A percentile compares a stretch with the other conserved stretches of the same genome.
Conservation (phyloP, 805 yeast species). For the Candida sithepensis region DNA sequence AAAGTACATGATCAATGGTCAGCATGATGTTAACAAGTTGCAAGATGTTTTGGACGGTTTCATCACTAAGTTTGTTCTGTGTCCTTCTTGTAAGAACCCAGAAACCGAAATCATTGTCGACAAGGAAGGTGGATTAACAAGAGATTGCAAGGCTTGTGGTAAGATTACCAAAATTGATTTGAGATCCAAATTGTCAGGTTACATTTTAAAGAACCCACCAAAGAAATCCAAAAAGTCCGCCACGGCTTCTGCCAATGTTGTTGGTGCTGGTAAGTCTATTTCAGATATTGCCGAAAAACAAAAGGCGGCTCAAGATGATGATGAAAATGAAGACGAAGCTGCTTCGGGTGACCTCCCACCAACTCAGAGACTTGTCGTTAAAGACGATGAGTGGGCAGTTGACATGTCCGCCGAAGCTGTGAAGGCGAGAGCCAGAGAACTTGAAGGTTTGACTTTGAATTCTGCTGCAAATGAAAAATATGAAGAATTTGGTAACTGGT, state of each 20-base stretch:
- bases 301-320: constrained; percentile 34
- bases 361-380: constrained; percentile 60
- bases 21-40: constrained; percentile 82
- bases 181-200: constrained; percentile 82
- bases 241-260: constrained; percentile 84
- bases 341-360: constrained; percentile 45
- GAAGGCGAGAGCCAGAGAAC: constrained; percentile 82
- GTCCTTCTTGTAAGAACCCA: constrained; percentile 95
- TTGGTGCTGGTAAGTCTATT: constrained; percentile 81
- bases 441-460: constrained; percentile 57
- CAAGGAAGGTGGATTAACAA: constrained; percentile 68
- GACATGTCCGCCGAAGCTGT: constrained; percentile 97
- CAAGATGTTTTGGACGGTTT: constrained; percentile 95
- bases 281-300: constrained; percentile 68
- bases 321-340: constrained; percentile 34
- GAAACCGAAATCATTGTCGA: constrained; percentile 88
- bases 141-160: constrained; percentile 99
- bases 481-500: constrained; percentile 89
- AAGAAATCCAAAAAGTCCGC: constrained; percentile 75
- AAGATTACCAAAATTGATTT: constrained; percentile 78
- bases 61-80: constrained; percentile 86
- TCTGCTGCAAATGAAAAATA: constrained; percentile 45
- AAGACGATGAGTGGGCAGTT: constrained; percentile 95
- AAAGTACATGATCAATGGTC: constrained; percentile 91
- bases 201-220: constrained; percentile 87